Evolutionary conservation across 2,329 filamentous ascomycete species (phyloP).

Genomic region (Claviceps digitariae): DNA sequence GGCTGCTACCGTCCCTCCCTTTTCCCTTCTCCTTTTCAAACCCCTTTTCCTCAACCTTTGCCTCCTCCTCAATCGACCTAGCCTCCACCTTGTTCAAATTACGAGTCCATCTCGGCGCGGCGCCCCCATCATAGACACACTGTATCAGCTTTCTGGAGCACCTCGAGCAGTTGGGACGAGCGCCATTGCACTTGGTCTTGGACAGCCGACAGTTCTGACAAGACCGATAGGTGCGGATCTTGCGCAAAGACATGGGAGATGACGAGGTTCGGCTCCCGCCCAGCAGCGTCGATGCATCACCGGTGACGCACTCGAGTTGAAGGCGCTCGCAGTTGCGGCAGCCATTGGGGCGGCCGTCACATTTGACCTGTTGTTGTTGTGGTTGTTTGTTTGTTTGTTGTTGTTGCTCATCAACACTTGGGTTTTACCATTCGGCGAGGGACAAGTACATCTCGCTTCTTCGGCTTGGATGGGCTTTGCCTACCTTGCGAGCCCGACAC

Average conservation of each 20-base stretch:
- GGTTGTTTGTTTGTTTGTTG: no score
- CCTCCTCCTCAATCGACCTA: neutral
- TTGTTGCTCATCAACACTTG: neutral
- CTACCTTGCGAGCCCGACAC: constrained; percentile 27
- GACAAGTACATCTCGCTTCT: neutral
- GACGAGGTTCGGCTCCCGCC: constrained; percentile 14
- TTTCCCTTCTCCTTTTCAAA: no score
- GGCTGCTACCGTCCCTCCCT: neutral
- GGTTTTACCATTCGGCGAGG: neutral
- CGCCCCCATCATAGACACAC: constrained; percentile 25
- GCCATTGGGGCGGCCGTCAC: constrained; percentile 27
- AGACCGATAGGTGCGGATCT: constrained; percentile 27
- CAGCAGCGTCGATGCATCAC: constrained; percentile 17
- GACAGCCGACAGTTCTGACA: constrained; percentile 26
- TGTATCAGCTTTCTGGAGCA: constrained; percentile 21
- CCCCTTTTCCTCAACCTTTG: neutral
- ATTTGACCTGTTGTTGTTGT: constrained; percentile 22
- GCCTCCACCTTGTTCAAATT: constrained; percentile 14
- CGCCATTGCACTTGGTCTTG: constrained; percentile 29
- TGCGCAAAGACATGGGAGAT: constrained; percentile 19
- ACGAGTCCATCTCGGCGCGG: constrained; percentile 24
- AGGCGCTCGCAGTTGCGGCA: constrained; percentile 29
- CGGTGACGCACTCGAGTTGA: constrained; percentile 26
- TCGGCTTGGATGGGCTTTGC: neutral
- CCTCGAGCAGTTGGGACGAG: constrained; percentile 24